Base-by-base conservation (phyloP, 2,329 filamentous ascomycete genomes). In the Diplodia sapinea region DNA sequence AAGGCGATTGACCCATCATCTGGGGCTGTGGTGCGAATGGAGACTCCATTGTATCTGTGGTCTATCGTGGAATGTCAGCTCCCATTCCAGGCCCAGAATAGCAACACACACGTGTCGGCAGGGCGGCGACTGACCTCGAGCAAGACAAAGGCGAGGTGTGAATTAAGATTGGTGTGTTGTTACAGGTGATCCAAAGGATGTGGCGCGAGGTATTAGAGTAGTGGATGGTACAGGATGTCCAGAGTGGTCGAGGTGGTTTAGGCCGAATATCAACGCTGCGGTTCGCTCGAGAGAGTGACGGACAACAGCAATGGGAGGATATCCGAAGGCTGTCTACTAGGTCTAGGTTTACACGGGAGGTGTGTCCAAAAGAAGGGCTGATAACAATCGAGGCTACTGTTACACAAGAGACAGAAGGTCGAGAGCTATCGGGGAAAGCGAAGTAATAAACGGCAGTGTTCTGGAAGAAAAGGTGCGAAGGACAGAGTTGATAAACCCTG, bases 1-100 rank as follows among this genome's bases (percentile, higher is more conserved):
- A 96, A 68, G 91, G 84, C 72, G 89, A 87, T 81, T 91, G 90
- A 70, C 86, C 88, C 84, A 91, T 87, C 74, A 85, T 79, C 79
- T 82, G 79, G 68, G 80, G 77, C 76, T 81, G 80, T 74, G 83
- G 81, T 70, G 81, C 77, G 74, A 85, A 85, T 86, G 87, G 74
- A 80, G 86, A 79, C 76, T 92, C 90, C 90, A 93, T 93, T 82
- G 81, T 69, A 71, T 71, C 70, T 67, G 51, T 20, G 64, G 50
- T 57, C 54, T 47, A 57, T 70, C 23, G 23, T 36, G 70, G 71
- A 71, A 73, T 73, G 74, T 74, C 64, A 74, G 73, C 20, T 26
- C 50, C 43, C 71, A 72, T 72, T 73, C 71, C 64, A 36, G 29
- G 55, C 65, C 56, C 20, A 36, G 65, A 62, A 54, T 50, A 66